A percentile compares a stretch with the other conserved stretches of the same genome.
Conservation (phyloP, 2,329 filamentous ascomycete species). For the Hawksworthiomyces lignivorus region DNA sequence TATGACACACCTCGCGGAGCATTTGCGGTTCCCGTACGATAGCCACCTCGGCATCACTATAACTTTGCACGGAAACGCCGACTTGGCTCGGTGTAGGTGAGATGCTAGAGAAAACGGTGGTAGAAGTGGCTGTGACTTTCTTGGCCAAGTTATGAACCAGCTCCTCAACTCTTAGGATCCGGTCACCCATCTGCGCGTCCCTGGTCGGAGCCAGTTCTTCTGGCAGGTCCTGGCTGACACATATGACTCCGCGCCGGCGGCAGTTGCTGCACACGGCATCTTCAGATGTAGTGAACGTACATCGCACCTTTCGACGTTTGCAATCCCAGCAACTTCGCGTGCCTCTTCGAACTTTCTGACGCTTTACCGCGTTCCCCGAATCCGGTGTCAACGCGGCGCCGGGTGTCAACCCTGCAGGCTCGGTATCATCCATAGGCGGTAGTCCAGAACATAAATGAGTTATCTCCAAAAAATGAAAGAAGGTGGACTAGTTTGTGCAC, state of each 20-base stretch:
- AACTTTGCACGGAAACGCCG: not conserved
- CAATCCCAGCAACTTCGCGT: constrained; percentile 51
- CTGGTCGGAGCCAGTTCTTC: constrained; percentile 17
- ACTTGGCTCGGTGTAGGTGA: not conserved
- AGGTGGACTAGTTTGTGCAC: too few species aligned
- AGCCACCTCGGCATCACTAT: not conserved
- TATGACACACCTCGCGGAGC: too few species aligned
- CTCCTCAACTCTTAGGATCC: not conserved
- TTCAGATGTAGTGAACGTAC: constrained; percentile 30
- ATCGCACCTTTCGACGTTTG: constrained; percentile 43
- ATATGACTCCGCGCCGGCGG: constrained; percentile 30
- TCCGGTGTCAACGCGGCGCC: not conserved
- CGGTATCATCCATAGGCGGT: too few species aligned
- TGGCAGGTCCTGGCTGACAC: constrained; percentile 37
- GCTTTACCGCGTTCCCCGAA: not conserved
- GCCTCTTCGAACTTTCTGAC: constrained; percentile 6
- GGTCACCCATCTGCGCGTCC: not conserved
- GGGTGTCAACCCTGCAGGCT: too few species aligned
- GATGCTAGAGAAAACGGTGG: not conserved
- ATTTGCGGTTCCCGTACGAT: too few species aligned
- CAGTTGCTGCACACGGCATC: constrained; percentile 37
- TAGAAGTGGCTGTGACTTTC: not conserved
- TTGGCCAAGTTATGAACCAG: not conserved
- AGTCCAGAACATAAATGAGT: too few species aligned
- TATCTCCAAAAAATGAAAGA: too few species aligned